phyloP scores from a whole-genome alignment of 2,329 filamentous ascomycete genomes.

The Venturia oleaginea region DNA sequence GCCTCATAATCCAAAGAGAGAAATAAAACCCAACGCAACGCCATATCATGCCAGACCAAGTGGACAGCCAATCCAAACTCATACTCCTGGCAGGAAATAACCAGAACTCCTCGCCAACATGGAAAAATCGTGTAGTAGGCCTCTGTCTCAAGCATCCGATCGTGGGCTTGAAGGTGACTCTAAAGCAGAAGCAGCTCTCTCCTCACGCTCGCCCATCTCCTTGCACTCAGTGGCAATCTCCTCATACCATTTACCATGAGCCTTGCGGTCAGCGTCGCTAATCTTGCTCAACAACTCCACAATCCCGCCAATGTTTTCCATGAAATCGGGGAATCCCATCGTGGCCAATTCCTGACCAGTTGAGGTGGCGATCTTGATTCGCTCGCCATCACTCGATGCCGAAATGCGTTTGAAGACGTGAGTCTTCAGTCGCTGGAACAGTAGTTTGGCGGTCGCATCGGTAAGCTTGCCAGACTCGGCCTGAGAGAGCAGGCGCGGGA shows the following conservation, averaged over 20 bases:
- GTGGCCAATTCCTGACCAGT: slow-evolving; percentile 61
- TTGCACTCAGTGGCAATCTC: slow-evolving; percentile 49
- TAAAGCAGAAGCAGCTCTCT: neutral
- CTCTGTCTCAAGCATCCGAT: neutral
- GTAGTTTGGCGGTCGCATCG: slow-evolving; percentile 56
- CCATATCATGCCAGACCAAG: neutral
- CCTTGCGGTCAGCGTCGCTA: slow-evolving; percentile 56
- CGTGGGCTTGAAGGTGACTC: neutral
- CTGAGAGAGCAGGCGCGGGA: slow-evolving; percentile 43
- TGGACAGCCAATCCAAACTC: neutral
- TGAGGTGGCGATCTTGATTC: slow-evolving; percentile 58
- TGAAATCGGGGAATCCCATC: slow-evolving; percentile 65
- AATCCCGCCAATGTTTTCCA: slow-evolving; percentile 58
- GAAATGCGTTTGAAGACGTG: slow-evolving; percentile 58
- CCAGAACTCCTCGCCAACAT: neutral
- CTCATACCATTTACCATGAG: slow-evolving; percentile 65
- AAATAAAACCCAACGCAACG: neutral
- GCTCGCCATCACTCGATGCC: slow-evolving; percentile 59
- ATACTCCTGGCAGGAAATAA: neutral
- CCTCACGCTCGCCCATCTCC: slow-evolving; percentile 14
- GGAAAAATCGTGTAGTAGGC: neutral
- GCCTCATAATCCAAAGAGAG: neutral
- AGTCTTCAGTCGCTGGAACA: slow-evolving; percentile 57
- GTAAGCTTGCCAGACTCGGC: slow-evolving; percentile 42
- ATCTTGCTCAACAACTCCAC: slow-evolving; percentile 59